These are phyloP conservation scores for Sisymbrium irio DNA, from an alignment of 345 rosid genomes.

Conservation along the genomic window DNA sequence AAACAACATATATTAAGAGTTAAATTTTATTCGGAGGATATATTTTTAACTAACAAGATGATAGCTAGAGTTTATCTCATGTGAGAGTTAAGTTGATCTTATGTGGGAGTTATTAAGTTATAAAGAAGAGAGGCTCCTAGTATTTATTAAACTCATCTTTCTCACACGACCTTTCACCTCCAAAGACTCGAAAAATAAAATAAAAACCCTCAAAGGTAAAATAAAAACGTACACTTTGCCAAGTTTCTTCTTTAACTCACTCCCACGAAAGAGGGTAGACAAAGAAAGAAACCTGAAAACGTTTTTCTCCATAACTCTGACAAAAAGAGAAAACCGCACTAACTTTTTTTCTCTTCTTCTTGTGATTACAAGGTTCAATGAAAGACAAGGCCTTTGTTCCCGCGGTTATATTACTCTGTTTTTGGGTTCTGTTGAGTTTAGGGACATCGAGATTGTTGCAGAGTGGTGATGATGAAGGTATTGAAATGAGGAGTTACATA, in stretches of 20 bases:
- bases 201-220: neutral
- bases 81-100: neutral
- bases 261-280: constrained; percentile 11
- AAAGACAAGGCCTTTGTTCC: constrained; percentile 24
- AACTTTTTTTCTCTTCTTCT: neutral
- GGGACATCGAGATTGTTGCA: constrained; percentile 14
- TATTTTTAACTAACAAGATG: neutral
- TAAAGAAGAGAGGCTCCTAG: constrained; percentile 49
- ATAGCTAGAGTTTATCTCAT: neutral
- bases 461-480: neutral
- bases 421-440: neutral
- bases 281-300: constrained; percentile 14
- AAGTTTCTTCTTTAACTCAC: constrained; percentile 5
- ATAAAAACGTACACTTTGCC: constrained; percentile 28
- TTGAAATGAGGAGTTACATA: constrained; percentile 37
- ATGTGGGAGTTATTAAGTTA: neutral
- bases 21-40: neutral
- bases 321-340: neutral
- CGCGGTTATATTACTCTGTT: constrained; percentile 24
- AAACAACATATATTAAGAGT: too few species aligned
- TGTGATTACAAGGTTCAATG: constrained; percentile 15
- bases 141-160: constrained; percentile 54
- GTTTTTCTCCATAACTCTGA: constrained; percentile 13
- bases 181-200: neutral
- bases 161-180: constrained; percentile 50